Evolutionary conservation across 257 asterid genomes (phyloP).

Genomic region (Hygrophila difformis): DNA sequence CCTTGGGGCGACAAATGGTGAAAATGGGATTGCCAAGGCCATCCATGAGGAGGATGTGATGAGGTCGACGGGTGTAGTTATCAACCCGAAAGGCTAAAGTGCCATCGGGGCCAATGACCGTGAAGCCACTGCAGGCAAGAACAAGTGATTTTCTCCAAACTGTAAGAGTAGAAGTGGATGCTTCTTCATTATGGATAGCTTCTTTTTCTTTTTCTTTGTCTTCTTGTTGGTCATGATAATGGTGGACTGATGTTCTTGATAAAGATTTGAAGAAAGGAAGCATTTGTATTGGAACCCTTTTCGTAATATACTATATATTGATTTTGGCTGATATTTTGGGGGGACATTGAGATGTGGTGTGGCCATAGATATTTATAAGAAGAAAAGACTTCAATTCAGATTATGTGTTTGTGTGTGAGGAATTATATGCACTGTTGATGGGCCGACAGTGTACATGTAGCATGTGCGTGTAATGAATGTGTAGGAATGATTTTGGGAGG

Average conservation of each 20-base stretch:
- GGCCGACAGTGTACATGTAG: too few species aligned
- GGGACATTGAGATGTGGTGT: too few species aligned
- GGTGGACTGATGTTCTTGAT: constrained; percentile 36
- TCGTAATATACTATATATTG: too few species aligned
- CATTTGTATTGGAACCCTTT: too few species aligned
- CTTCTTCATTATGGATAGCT: neutral
- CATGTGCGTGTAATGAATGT: too few species aligned
- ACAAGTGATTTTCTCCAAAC: constrained; percentile 81
- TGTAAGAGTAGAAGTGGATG: constrained; percentile 27
- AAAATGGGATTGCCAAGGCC: constrained; percentile 53
- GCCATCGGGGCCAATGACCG: constrained; percentile 58
- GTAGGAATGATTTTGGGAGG: too few species aligned
- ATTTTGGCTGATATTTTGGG: too few species aligned
- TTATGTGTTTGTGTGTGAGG: too few species aligned
- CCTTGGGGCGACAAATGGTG: constrained; percentile 58
- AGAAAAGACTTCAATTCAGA: too few species aligned
- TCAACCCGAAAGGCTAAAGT: constrained; percentile 60
- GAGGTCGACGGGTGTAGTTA: constrained; percentile 40
- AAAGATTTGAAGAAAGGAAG: constrained; percentile 36
- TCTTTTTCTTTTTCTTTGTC: neutral
- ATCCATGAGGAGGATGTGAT: constrained; percentile 55
- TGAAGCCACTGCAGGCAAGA: constrained; percentile 59
- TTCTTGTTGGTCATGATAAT: constrained; percentile 18
- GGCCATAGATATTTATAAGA: too few species aligned
- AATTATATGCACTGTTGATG: too few species aligned